Evolutionary conservation across 1,284 basidiomycete genomes (phyloP).

Genomic region (Amylostereum chailletii): DNA sequence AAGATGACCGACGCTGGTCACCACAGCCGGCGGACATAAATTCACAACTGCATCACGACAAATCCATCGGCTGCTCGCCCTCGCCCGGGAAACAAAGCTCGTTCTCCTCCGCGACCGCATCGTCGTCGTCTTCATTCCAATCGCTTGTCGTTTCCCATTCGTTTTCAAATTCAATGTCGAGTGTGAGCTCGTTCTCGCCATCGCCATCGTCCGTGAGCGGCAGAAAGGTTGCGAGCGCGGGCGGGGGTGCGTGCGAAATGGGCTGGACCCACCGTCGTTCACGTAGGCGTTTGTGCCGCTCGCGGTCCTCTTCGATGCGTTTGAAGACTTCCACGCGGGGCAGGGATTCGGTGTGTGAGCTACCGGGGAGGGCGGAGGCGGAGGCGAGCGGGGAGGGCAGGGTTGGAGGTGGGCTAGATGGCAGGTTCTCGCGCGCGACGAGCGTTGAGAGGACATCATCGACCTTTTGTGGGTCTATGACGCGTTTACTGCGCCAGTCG

Average conservation of each 20-base stretch:
- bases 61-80: constrained; percentile 46
- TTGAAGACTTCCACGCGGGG: constrained; percentile 68
- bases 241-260: constrained; percentile 38
- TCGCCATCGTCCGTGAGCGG: constrained; percentile 39
- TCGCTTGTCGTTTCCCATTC: constrained; percentile 87
- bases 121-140: constrained; percentile 83
- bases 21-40: too few species aligned
- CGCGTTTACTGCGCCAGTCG: constrained; percentile 80
- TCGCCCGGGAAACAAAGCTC: constrained; percentile 49
- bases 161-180: constrained; percentile 89
- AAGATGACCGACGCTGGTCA: too few species aligned
- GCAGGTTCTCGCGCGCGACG: constrained; percentile 33
- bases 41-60: constrained; percentile 23
- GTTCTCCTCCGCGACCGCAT: constrained; percentile 62
- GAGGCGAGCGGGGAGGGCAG: constrained; percentile 13
- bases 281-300: constrained; percentile 87
- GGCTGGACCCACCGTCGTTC: constrained; percentile 93
- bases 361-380: constrained; percentile 14
- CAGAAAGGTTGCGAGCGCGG: constrained; percentile 49
- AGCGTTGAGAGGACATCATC: constrained; percentile 54
- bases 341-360: constrained; percentile 27
- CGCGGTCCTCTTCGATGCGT: constrained; percentile 91
- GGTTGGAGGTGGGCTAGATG: constrained; percentile 16
- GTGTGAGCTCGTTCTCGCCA: constrained; percentile 40
- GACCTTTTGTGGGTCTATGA: constrained; percentile 68